A percentile compares a stretch with the other conserved stretches of the same genome.
These are phyloP conservation scores for Suillus plorans DNA, from an alignment of 768 basidiomycete species.

Conservation along the genomic window DNA sequence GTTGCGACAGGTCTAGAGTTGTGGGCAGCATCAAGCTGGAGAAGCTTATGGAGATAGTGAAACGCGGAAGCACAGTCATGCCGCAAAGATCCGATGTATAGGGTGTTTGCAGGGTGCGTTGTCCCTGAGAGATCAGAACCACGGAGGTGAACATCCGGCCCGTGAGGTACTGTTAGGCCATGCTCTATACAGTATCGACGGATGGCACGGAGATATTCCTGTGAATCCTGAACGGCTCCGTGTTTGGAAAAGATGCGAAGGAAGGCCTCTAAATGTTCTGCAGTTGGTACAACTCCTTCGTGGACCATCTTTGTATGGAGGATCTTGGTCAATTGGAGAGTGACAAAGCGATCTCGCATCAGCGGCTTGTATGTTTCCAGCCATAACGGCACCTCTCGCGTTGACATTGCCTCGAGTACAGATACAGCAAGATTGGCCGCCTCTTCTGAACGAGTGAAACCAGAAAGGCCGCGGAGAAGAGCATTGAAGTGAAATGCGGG, in stretches of 20 bases:
- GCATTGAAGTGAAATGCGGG: constrained; percentile 47
- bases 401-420: constrained; percentile 48
- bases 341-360: constrained; percentile 50
- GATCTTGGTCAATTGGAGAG: constrained; percentile 47
- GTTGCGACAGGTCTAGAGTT: constrained; percentile 9
- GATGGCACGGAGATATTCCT: constrained; percentile 41
- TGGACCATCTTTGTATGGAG: constrained; percentile 44
- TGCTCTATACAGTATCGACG: constrained; percentile 24
- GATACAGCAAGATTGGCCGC: constrained; percentile 39
- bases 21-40: constrained; percentile 22
- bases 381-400: constrained; percentile 40
- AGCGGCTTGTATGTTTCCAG: constrained; percentile 43
- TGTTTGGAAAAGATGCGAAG: constrained; percentile 48
- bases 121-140: constrained; percentile 14
- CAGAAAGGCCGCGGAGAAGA: constrained; percentile 50
- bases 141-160: not conserved
- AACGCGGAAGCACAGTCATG: constrained; percentile 45
- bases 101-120: constrained; percentile 40
- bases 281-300: constrained; percentile 39
- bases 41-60: constrained; percentile 43
- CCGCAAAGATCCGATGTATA: constrained; percentile 42
- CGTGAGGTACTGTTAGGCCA: constrained; percentile 21
- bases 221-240: constrained; percentile 42
- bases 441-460: constrained; percentile 39
- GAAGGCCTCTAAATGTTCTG: constrained; percentile 46